Conservation (phyloP, 192 early-diverging fungal genomes). For the Chytriomyces sp. region DNA sequence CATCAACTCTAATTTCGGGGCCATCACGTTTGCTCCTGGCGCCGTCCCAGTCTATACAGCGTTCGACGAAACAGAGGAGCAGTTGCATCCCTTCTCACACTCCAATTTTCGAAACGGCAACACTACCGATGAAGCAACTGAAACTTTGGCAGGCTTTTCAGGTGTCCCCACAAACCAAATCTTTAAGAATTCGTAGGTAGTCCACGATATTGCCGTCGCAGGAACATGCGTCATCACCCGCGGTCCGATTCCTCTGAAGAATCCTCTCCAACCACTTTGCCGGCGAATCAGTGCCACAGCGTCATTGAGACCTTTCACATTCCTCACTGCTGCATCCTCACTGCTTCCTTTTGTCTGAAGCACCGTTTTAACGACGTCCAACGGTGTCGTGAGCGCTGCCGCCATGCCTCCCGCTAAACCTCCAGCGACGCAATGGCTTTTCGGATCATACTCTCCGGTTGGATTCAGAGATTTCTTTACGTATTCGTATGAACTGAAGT, state of each 20-base stretch:
- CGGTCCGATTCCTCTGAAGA: constrained; percentile 72
- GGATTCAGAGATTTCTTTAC: constrained; percentile 85
- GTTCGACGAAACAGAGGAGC: neutral
- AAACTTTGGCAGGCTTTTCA: neutral
- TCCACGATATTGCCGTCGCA: constrained; percentile 94
- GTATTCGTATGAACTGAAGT: constrained; percentile 92
- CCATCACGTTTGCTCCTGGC: too few relatives aligned
- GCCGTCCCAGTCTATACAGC: too few relatives aligned
- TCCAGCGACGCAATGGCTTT: constrained; percentile 84
- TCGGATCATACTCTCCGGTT: constrained; percentile 79
- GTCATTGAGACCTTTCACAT: constrained; percentile 71
- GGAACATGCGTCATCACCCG: constrained; percentile 91
- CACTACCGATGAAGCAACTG: neutral
- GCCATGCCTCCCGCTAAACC: constrained; percentile 89
- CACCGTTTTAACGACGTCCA: constrained; percentile 95
- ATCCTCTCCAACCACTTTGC: constrained; percentile 76
- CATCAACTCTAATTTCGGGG: too few relatives aligned
- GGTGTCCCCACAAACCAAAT: neutral
- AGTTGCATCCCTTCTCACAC: constrained; percentile 5
- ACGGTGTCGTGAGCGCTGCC: constrained; percentile 86
- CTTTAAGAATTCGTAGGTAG: constrained; percentile 56
- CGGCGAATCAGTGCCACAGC: constrained; percentile 79
- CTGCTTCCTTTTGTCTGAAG: constrained; percentile 87
- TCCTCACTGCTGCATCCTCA: constrained; percentile 70
- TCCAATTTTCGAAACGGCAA: neutral